Evolutionary conservation across 2,329 filamentous ascomycete species (phyloP).

Genomic region (Penicillium sp.): DNA sequence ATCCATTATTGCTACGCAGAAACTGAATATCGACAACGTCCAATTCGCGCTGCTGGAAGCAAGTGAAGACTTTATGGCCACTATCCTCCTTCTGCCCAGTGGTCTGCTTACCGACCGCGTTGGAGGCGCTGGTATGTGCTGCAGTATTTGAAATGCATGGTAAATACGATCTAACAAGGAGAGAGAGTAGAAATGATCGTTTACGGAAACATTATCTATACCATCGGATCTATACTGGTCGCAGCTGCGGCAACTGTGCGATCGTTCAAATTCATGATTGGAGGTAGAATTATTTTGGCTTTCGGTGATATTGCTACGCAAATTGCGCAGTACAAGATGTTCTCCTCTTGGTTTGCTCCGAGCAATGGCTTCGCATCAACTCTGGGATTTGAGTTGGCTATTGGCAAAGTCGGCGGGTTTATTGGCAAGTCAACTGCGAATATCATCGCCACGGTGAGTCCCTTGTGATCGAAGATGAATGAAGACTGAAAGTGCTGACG

Average conservation of each 20-base stretch:
- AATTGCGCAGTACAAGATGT: conserved; percentile 65
- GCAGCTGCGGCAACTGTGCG: conserved; percentile 59
- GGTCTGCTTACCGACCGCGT: conserved; percentile 60
- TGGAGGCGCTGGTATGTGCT: conserved; percentile 53
- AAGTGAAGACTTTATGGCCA: conserved; percentile 64
- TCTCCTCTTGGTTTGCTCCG: conserved; percentile 65
- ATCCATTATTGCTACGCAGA: conserved; percentile 9
- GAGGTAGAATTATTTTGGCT: conserved; percentile 56
- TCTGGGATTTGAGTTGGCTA: conserved; percentile 59
- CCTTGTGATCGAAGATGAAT: background rate
- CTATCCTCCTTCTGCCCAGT: conserved; percentile 55
- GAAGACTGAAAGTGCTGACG: background rate
- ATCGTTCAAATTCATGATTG: conserved; percentile 62
- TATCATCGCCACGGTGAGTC: conserved; percentile 51
- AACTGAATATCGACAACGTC: conserved; percentile 61
- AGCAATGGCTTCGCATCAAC: conserved; percentile 64
- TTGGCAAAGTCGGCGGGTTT: conserved; percentile 60
- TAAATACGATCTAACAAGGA: too few relatives aligned
- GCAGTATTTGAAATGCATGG: too few relatives aligned
- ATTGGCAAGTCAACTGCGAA: conserved; percentile 63
- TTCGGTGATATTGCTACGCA: conserved; percentile 66
- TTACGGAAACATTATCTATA: conserved; percentile 63
- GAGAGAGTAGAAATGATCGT: conserved; percentile 50
- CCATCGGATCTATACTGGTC: conserved; percentile 59
- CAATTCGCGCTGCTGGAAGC: conserved; percentile 61